Evolutionary conservation across 768 basidiomycete species (phyloP).

Genomic region (Aureoboletus auriporus): DNA sequence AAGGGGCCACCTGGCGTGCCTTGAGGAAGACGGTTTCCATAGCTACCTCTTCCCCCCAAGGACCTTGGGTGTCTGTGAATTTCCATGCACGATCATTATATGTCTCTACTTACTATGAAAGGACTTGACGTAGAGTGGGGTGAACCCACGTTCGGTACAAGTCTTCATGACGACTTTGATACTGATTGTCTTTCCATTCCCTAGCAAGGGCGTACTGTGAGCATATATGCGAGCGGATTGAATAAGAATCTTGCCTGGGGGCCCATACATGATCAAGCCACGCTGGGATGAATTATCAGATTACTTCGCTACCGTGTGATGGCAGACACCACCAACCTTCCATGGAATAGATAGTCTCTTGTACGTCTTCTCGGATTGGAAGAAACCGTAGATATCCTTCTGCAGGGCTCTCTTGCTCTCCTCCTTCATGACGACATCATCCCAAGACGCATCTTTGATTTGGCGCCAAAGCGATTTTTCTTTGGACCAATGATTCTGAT

Average conservation of each 20-base stretch:
- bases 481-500: conserved; percentile 67
- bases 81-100: not conserved
- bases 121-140: conserved; percentile 78
- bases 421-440: conserved; percentile 68
- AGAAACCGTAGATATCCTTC: conserved; percentile 79
- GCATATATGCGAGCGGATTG: not conserved
- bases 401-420: conserved; percentile 63
- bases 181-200: conserved; percentile 83
- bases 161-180: conserved; percentile 80
- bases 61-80: conserved; percentile 36
- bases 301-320: not conserved
- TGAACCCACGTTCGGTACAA: conserved; percentile 56
- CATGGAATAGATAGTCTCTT: conserved; percentile 74
- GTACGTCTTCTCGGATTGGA: conserved; percentile 69
- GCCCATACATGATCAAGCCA: conserved; percentile 78
- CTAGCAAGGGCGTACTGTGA: conserved; percentile 29
- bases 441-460: conserved; percentile 66
- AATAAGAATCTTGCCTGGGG: conserved; percentile 49
- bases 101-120: conserved; percentile 52
- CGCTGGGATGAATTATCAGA: conserved; percentile 41
- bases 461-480: conserved; percentile 56
- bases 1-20: conserved; percentile 68
- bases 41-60: conserved; percentile 56
- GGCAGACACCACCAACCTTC: conserved; percentile 48
- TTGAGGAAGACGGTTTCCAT: conserved; percentile 69